These are phyloP conservation scores for Zygosaccharomyces bailii DNA, from an alignment of 805 yeast species.

Conservation along the genomic window DNA sequence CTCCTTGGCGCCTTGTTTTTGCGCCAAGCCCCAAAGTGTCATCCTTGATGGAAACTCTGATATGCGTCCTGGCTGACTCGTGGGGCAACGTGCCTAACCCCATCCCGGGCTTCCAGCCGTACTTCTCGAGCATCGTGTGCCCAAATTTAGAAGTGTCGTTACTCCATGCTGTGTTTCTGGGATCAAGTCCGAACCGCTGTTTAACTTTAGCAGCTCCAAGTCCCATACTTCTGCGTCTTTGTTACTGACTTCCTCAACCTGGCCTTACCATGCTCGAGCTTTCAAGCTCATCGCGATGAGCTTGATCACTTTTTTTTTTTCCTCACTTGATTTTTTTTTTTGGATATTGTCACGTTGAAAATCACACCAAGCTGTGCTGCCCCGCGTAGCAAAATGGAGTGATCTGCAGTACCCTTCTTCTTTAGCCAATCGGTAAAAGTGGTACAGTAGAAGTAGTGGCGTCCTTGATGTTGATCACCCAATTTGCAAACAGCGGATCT, in stretches of 20 bases:
- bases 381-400: background rate
- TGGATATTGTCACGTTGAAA: slow-evolving; percentile 1
- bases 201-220: slow-evolving; percentile 76
- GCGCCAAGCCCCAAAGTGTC: slow-evolving; percentile 91
- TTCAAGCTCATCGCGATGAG: slow-evolving; percentile 5
- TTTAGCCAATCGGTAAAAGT: no score
- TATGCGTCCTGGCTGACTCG: slow-evolving; percentile 67
- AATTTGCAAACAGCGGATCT: background rate
- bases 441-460: no score
- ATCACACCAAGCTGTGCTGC: background rate
- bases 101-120: slow-evolving; percentile 91
- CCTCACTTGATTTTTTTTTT: background rate
- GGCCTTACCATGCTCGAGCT: background rate
- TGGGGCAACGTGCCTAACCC: slow-evolving; percentile 64
- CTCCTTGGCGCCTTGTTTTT: slow-evolving; percentile 53
- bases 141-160: slow-evolving; percentile 83
- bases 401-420: background rate
- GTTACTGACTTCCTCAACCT: background rate
- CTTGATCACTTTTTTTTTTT: background rate
- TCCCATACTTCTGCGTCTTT: slow-evolving; percentile 49
- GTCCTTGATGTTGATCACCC: background rate
- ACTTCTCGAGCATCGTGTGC: slow-evolving; percentile 70
- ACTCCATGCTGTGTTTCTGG: slow-evolving; percentile 93
- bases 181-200: slow-evolving; percentile 87
- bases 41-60: slow-evolving; percentile 75